These are phyloP conservation scores for Colletotrichum sp. DNA, from an alignment of 2,329 filamentous ascomycete species.

Conservation along the genomic window DNA sequence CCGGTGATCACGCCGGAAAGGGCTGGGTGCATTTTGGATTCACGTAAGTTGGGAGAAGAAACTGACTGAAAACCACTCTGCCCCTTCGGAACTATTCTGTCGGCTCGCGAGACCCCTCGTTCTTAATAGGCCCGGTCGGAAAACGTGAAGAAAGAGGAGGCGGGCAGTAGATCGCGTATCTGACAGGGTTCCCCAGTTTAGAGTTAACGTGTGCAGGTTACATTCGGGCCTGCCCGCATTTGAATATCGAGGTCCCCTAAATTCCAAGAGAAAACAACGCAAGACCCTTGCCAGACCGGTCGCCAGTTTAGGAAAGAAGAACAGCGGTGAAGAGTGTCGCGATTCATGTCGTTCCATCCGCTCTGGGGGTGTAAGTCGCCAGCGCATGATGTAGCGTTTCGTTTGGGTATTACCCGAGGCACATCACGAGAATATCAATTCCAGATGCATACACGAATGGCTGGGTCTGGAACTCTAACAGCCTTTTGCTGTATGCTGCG, in stretches of 20 bases:
- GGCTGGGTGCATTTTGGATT: background rate
- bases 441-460: background rate
- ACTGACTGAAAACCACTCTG: background rate
- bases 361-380: background rate
- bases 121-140: background rate
- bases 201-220: background rate
- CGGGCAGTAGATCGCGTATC: background rate
- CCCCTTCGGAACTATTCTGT: background rate
- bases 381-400: background rate
- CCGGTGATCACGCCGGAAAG: background rate
- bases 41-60: background rate
- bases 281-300: background rate
- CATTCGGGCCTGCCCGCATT: background rate
- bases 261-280: background rate
- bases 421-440: background rate
- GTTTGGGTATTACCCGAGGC: background rate
- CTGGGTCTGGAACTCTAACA: background rate
- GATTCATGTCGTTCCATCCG: background rate
- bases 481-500: background rate
- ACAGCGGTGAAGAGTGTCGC: background rate
- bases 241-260: background rate
- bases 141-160: background rate
- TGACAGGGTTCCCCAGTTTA: background rate
- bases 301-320: background rate
- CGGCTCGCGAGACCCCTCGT: background rate